These are phyloP conservation scores for Leccinum subrobustum DNA, from an alignment of 1,284 basidiomycete species.

Conservation along the genomic window DNA sequence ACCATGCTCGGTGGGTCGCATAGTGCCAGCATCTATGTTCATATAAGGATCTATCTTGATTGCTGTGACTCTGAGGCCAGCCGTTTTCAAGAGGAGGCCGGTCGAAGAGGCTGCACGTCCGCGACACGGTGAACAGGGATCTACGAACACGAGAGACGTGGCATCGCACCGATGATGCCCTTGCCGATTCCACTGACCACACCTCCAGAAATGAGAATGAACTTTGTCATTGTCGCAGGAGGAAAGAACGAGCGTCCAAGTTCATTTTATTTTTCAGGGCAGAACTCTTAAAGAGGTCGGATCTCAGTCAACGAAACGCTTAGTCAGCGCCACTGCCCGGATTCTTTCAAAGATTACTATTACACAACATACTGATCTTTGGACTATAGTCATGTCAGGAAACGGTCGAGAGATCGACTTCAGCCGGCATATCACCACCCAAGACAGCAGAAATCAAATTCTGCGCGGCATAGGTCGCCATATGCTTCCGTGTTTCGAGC, in stretches of 20 bases:
- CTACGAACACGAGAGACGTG: conserved; percentile 27
- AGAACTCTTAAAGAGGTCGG: not conserved
- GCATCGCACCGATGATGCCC: conserved; percentile 83
- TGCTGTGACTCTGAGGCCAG: conserved; percentile 94
- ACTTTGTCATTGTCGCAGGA: conserved; percentile 64
- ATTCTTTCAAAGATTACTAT: too few relatives aligned
- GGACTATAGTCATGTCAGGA: conserved; percentile 42
- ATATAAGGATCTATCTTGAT: conserved; percentile 99
- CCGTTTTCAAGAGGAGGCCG: conserved; percentile 92
- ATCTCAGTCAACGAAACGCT: not conserved
- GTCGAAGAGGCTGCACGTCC: conserved; percentile 84
- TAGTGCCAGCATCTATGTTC: conserved; percentile 99
- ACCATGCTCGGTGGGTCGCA: conserved; percentile 99
- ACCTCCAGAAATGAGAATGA: conserved; percentile 88
- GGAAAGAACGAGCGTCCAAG: not conserved
- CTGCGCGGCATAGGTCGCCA: conserved; percentile 73
- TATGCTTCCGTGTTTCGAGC: conserved; percentile 77
- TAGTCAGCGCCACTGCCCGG: not conserved
- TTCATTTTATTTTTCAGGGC: not conserved
- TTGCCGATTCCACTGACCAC: conserved; percentile 94
- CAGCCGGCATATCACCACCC: conserved; percentile 54
- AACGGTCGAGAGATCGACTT: conserved; percentile 40
- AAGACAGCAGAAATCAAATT: conserved; percentile 61
- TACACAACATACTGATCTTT: not conserved
- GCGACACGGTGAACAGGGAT: conserved; percentile 18